Base-by-base conservation (phyloP, 192 early-diverging fungal genomes). In the Entomortierella lignicola region DNA sequence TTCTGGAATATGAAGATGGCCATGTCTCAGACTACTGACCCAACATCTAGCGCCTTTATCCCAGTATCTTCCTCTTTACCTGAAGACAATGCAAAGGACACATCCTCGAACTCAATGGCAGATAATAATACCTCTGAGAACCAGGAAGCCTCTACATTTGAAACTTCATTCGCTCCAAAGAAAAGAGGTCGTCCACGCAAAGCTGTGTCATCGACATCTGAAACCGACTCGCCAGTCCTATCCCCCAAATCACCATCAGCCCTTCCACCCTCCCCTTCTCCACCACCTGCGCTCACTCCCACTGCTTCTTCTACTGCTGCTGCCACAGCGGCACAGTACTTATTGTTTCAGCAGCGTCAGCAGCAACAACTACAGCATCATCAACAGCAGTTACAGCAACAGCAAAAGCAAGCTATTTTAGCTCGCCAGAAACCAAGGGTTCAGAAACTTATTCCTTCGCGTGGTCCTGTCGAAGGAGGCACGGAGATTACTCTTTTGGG, bases 401-500 rank as follows among this genome's bases (percentile, higher is more conserved):
- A 79, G 21, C 75, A 79, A 47, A 79, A 79, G 57, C 75, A 79
- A 27, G 75, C 75, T 17, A 79, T 79, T 39, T 50, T 79, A 13
- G 75, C 75, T 23, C 75, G 75, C 39, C 75, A 79, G 39, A 79
- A 70, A 37, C 83, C 87, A 23, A 71, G 85, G 27, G 86, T 95
- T 18, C 85, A 83, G 55, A 85, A 90, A 56, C 69, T 95, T 57
- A 88, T 91, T 53, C 94, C 94, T 4, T 82, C 85, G n/a, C 89
- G 92, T 61, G 94, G 94, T 5, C 91, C 94, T 0, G 77, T 94
- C 21, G 86, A 85, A 50, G 94, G 94, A n/a, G 94, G 93, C 10
- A 65, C 87, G 7, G 91, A 90, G 44, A 82, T 94, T 17, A 92
- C 93, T 21, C 81, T 95, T 13, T 66, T 89, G 8, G 94, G 94